Evolutionary conservation across 1,139 yeast genomes (phyloP), one percentile per base, ranked within the genome.

Genomic region (Candida buenavistaensis): DNA sequence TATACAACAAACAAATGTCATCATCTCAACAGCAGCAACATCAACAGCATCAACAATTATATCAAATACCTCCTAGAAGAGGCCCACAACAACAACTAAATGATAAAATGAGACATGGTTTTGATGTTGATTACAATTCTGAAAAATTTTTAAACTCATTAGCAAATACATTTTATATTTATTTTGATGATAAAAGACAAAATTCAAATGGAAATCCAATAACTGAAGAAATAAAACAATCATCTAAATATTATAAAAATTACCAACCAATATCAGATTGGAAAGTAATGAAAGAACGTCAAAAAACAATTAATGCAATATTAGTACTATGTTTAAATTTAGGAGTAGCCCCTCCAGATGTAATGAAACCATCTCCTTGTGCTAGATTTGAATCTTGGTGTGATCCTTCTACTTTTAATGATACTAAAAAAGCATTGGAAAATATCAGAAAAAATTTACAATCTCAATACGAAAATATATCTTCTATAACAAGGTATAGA

Each of bases 261-360:
- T 81, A 78, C 54, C 87, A 82, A 52, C 84, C 87, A 3, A 82
- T 83, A 5, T 63, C 79, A 4, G 97, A 92, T 52, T 92, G 98
- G 98, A 85, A 94, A 48, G 75, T 81, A 22, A 85, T 88, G 74
- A 80, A 83, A 45, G 96, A 89, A 50, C 77, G 96, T 27, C 96
- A 86, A 54, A 84, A 90, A 54, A 94, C 99, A 1, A 89, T 90
- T n/a, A 81, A 87, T 40, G 98, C 97, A 0, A 97, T 96, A 10
- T 67, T 92, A 19, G 90, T 92, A 35, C 64, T 92, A 32, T 92
- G 99, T 56, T 68, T 92, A 28, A 92, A 94, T 54, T 65, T 92
- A 32, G 97, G 98, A 4, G 97, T 92, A 3, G 97, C 92, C 47
- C 98, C 99, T 3, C 98, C 99, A 1, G 98, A 94, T 59, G 80